Base-by-base conservation (phyloP, 2,329 filamentous ascomycete genomes). In the Amauroascus niger region DNA sequence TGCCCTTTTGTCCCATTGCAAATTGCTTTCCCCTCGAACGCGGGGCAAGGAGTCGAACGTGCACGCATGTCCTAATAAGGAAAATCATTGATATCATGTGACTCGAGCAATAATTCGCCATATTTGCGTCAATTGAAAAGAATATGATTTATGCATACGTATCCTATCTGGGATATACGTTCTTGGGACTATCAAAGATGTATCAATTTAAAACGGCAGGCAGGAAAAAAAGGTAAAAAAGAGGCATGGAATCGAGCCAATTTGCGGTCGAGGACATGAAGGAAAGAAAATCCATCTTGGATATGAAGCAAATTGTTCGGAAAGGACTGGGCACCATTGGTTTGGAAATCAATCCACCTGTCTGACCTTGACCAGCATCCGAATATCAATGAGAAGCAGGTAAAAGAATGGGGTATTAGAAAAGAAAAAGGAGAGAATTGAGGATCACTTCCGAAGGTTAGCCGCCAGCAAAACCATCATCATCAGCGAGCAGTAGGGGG, bases 51-150 rank as follows among this genome's bases (percentile, higher is more conserved):
- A 35, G 8, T 43, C 13, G 20, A 30, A 40, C n/a, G n/a, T n/a
- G n/a, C 11, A 28, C 32, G 13, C 14, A 40, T 20, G 3, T 51
- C n/a, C 49, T 16, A 44, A 51, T 43, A 4, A 14, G 39, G 49
- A 43, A 51, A 43, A 9, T 2, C 26, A 26, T 24, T 2, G 32
- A n/a, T 6, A 35, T 44, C 49, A 51, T 51, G 49, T 51, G 49
- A 51, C 20, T 43, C 7, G 20, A 40, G 6, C 45, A 39, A 8
- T 28, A 20, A 11, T 26, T 18, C 14, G 14, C 4, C 20, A 26
- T 16, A 32, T 32, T 43, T 3, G 9, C 22, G 14, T 3, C 40
- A 16, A 41, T 28, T 50, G 43, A 32, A 35, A 26, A 11, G 18
- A n/a, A 24, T 51, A 28, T 44, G 20, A 20, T 45, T 26, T 45